phyloP scores from a whole-genome alignment of 2,329 filamentous ascomycete genomes.

The Fusarium redolens region DNA sequence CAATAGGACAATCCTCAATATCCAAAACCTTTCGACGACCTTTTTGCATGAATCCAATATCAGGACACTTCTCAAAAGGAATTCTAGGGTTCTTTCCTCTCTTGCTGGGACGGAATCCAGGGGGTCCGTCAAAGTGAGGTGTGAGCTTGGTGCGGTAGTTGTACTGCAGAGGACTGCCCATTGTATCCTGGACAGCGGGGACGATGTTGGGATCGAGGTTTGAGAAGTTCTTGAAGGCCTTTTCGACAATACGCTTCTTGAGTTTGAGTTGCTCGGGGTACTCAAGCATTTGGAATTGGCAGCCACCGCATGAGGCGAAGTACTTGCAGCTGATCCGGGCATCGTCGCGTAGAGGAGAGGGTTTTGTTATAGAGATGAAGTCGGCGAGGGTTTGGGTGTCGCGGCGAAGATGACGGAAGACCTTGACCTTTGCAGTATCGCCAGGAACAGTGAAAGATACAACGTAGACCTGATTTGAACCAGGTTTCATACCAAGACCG shows the following conservation, averaged over 20 bases:
- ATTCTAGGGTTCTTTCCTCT: conserved; percentile 61
- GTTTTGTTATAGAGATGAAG: conserved; percentile 79
- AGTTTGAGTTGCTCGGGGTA: conserved; percentile 86
- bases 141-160: conserved; percentile 97
- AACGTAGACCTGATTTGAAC: conserved; percentile 77
- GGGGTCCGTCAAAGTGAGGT: conserved; percentile 90
- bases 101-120: conserved; percentile 61
- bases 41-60: conserved; percentile 92
- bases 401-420: conserved; percentile 75
- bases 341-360: conserved; percentile 82
- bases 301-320: conserved; percentile 88
- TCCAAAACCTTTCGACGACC: conserved; percentile 84
- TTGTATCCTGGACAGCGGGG: conserved; percentile 83
- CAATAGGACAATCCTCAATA: conserved; percentile 97
- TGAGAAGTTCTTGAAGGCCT: conserved; percentile 92
- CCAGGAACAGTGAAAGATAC: conserved; percentile 91
- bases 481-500: conserved; percentile 79
- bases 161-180: conserved; percentile 90
- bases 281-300: conserved; percentile 97
- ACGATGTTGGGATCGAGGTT: conserved; percentile 80
- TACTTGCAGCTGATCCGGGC: conserved; percentile 83
- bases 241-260: conserved; percentile 88
- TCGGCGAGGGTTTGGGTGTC: conserved; percentile 82
- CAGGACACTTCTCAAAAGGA: conserved; percentile 72
- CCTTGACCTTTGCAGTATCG: conserved; percentile 81